A percentile compares a stretch with the other conserved stretches of the same genome.
phyloP scores from a whole-genome alignment of 208 protist species.

The Wallacemonas rigidus region DNA sequence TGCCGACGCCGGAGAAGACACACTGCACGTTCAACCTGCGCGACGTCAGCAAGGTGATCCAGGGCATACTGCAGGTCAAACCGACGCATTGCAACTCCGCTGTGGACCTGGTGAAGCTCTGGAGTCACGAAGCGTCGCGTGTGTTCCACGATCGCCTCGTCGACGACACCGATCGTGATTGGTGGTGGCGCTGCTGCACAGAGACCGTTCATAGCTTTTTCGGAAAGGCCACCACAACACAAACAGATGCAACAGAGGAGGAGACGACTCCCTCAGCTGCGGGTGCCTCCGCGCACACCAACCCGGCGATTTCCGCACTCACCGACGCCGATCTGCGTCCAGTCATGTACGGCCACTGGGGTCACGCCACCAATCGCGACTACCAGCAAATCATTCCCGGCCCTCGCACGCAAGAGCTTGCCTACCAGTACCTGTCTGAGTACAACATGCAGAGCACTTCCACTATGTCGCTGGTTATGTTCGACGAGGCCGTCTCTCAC shows the following conservation, averaged over 20 bases:
- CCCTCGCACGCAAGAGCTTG: constrained; percentile 39
- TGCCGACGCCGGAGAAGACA: constrained; percentile 96
- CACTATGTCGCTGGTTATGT: constrained; percentile 95
- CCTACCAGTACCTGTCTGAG: constrained; percentile 87
- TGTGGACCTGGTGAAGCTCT: constrained; percentile 82
- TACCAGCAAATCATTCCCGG: constrained; percentile 56
- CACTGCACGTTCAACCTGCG: constrained; percentile 99
- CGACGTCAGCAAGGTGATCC: constrained; percentile 96
- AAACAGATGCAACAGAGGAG: constrained; percentile 38
- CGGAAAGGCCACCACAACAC: constrained; percentile 7
- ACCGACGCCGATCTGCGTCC: constrained; percentile 24
- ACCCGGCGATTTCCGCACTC: constrained; percentile 20
- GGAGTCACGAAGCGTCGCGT: constrained; percentile 94
- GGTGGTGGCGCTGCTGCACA: constrained; percentile 86
- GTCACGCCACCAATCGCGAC: constrained; percentile 28
- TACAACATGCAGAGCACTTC: constrained; percentile 92
- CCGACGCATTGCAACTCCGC: constrained; percentile 58
- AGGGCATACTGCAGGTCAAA: constrained; percentile 93
- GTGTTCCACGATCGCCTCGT: constrained; percentile 98
- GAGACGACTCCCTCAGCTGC: constrained; percentile 12
- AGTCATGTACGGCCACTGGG: constrained; percentile 73
- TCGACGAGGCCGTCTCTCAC: constrained; percentile 96
- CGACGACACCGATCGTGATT: constrained; percentile 86
- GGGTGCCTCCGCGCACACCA: background rate
- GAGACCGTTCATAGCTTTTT: constrained; percentile 50